Conservation (phyloP, 805 yeast species). For the Wickerhamomyces kurtzmanii region DNA sequence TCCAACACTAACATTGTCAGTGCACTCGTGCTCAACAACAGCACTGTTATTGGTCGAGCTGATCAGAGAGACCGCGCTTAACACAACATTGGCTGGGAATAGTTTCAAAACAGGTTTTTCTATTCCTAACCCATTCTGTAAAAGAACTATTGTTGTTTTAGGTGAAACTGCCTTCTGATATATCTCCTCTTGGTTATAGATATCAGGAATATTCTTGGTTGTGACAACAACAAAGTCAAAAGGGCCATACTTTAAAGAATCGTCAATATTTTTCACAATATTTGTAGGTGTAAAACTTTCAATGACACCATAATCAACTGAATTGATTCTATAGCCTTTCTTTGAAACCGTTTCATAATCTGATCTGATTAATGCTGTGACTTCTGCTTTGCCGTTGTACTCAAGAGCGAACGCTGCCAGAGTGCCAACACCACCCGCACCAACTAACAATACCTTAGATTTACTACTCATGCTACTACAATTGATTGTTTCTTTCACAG, state of each 20-base stretch:
- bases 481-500: too few species aligned
- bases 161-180: conserved; percentile 38
- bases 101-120: conserved; percentile 39
- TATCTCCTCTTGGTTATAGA: conserved; percentile 40
- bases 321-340: conserved; percentile 46
- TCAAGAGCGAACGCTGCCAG: conserved; percentile 58
- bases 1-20: conserved; percentile 36
- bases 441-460: conserved; percentile 42
- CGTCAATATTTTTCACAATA: conserved; percentile 27
- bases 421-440: conserved; percentile 78
- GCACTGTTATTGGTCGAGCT: conserved; percentile 42
- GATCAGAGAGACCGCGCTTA: conserved; percentile 56
- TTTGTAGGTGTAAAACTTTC: conserved; percentile 38
- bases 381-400: conserved; percentile 32
- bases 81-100: conserved; percentile 39
- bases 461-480: conserved; percentile 1
- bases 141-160: conserved; percentile 37
- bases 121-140: conserved; percentile 58
- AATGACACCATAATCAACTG: conserved; percentile 47
- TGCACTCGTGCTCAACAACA: conserved; percentile 32
- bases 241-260: conserved; percentile 23
- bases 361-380: conserved; percentile 51
- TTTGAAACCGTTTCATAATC: conserved; percentile 38
- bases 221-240: conserved; percentile 53
- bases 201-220: conserved; percentile 60